A percentile compares a stretch with the other conserved stretches of the same genome.
Evolutionary conservation across 2,329 filamentous ascomycete genomes (phyloP).

Genomic region (Pestalotiopsis sp.): DNA sequence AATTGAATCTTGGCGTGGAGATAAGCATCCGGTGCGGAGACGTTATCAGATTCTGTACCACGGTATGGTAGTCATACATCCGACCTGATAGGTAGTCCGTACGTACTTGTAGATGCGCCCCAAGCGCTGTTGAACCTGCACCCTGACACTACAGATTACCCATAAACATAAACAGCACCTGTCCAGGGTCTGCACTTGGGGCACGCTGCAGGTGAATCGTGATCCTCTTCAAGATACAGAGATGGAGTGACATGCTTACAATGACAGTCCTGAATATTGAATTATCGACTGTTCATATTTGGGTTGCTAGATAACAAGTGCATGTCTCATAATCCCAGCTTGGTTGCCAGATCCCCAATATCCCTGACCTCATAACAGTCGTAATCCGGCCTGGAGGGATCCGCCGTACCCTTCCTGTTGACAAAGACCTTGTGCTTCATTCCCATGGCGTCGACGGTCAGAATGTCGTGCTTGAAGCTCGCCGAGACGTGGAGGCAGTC

Average conservation of each 20-base stretch:
- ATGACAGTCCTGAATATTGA: too few relatives aligned
- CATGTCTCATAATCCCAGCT: background rate
- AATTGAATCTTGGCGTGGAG: background rate
- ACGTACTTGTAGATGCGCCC: too few relatives aligned
- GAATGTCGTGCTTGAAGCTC: background rate
- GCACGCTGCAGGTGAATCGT: too few relatives aligned
- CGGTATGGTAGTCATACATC: background rate
- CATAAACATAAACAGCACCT: too few relatives aligned
- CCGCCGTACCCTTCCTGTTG: background rate
- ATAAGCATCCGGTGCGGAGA: background rate
- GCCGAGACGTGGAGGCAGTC: background rate
- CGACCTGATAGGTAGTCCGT: too few relatives aligned
- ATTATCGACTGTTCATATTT: too few relatives aligned
- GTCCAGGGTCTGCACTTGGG: too few relatives aligned
- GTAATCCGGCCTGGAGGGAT: background rate
- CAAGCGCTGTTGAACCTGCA: too few relatives aligned
- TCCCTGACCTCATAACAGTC: background rate
- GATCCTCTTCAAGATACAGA: background rate
- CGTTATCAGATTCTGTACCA: background rate
- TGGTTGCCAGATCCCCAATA: background rate
- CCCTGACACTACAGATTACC: too few relatives aligned
- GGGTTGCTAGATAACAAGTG: background rate
- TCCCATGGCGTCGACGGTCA: background rate
- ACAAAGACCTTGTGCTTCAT: constrained; percentile 3
- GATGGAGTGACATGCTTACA: background rate